Evolutionary conservation across 495 filamentous ascomycete species (phyloP), one percentile per base, ranked within the genome.

Genomic region (Pyrenopolyporus hunteri): DNA sequence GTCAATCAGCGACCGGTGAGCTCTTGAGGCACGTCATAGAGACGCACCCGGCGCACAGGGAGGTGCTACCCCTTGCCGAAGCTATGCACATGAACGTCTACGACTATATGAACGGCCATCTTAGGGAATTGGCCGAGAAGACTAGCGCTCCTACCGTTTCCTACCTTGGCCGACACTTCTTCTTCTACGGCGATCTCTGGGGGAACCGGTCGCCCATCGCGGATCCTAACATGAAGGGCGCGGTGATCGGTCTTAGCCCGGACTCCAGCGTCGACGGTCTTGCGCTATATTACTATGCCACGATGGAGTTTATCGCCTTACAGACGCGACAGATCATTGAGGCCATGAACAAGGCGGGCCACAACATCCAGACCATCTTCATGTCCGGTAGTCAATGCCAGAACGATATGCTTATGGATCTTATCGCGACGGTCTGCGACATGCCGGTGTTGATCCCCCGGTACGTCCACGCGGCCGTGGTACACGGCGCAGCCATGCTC

Each of bases 131-230:
- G 79, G 80, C 79, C 23, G 80, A 84, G 50, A 84, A 85, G 50
- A 77, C 75, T 35, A 74, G 82, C 1, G 90, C 90, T 8, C 93
- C 92, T 0, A 84, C 82, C 50, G 82, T 97, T 28, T 85, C 87
- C n/a, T 95, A 89, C 66, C 79, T 98, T 0, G 91, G 82, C 11
- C 89, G 94, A 5, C 93, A 98, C 73, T 87, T 95, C 73, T 98
- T 98, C 83, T 95, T 98, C 80, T 97, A 98, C 69, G 94, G 94
- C 49, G 94, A 98, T 68, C 84, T 97, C n/a, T 97, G 94, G 82
- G 94, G 94, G 33, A 98, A 98, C 74, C 87, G 94, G 25, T 96
- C 91, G 13, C 94, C 94, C 4, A 85, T 98, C 52, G 93, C 93
- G 0, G 91, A 98, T 66, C 82, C 93, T 1, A 85, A 84, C 70